Conservation (phyloP, 2,329 filamentous ascomycete genomes). For the Emmonsiellopsis sp. region DNA sequence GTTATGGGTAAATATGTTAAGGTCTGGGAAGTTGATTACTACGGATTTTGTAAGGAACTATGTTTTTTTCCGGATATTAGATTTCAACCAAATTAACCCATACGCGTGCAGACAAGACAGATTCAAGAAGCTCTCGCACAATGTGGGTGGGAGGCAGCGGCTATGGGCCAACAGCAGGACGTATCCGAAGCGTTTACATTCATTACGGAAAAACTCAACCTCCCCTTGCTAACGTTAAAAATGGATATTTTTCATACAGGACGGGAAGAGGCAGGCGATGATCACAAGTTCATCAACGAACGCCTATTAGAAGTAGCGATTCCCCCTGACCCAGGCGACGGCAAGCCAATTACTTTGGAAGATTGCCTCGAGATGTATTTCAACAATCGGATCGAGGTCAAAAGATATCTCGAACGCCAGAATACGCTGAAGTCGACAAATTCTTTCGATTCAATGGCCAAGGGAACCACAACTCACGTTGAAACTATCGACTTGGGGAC, state of each 20-base stretch:
- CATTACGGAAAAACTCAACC: constrained; percentile 78
- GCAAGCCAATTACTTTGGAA: constrained; percentile 67
- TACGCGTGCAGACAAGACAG: constrained; percentile 54
- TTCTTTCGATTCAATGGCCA: constrained; percentile 27
- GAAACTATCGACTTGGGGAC: constrained; percentile 34
- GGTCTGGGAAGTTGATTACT: constrained; percentile 74
- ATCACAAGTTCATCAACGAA: constrained; percentile 93
- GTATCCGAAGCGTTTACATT: constrained; percentile 93
- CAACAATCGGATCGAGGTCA: constrained; percentile 85
- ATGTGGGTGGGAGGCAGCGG: constrained; percentile 82
- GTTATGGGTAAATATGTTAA: constrained; percentile 87
- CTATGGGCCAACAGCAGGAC: constrained; percentile 74
- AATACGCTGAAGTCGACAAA: constrained; percentile 44
- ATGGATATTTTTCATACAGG: constrained; percentile 93
- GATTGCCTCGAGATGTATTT: constrained; percentile 92
- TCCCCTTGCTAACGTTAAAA: constrained; percentile 81
- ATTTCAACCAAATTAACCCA: neutral
- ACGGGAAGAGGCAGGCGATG: constrained; percentile 69
- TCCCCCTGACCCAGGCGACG: constrained; percentile 58
- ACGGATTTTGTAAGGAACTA: constrained; percentile 60
- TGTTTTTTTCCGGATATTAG: neutral
- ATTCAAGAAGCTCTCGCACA: constrained; percentile 73
- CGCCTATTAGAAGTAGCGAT: constrained; percentile 83
- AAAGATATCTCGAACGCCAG: constrained; percentile 58
- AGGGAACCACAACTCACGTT: constrained; percentile 29